phyloP scores from a whole-genome alignment of 2,329 filamentous ascomycete species.

The Pseudodiploospora longispora region DNA sequence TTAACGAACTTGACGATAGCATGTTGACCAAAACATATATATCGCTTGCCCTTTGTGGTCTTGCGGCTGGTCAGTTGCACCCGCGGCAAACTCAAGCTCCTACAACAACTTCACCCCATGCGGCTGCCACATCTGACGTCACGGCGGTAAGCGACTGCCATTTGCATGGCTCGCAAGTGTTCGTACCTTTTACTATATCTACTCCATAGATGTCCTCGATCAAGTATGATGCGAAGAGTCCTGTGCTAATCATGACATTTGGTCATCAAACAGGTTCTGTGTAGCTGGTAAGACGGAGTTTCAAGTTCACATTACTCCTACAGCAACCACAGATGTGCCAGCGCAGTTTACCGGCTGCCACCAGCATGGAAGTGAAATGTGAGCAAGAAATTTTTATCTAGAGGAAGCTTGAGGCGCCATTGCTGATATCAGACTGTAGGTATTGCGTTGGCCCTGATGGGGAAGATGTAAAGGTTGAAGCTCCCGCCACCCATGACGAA shows the following conservation, averaged over 20 bases:
- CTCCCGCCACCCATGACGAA: slow-evolving; percentile 22
- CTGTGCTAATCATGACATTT: neutral
- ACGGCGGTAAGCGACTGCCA: slow-evolving; percentile 35
- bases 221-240: neutral
- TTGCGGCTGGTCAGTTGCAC: slow-evolving; percentile 13
- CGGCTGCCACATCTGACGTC: slow-evolving; percentile 15
- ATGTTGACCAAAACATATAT: neutral
- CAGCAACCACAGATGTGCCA: slow-evolving; percentile 47
- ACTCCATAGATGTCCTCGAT: neutral
- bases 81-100: too few relatives aligned
- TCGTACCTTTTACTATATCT: slow-evolving; percentile 10
- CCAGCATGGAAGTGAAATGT: slow-evolving; percentile 50
- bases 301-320: slow-evolving; percentile 37
- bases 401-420: slow-evolving; percentile 39
- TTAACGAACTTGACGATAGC: neutral
- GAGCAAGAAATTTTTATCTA: slow-evolving; percentile 15
- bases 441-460: slow-evolving; percentile 55
- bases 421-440: slow-evolving; percentile 27
- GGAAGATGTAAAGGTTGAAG: slow-evolving; percentile 50
- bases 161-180: slow-evolving; percentile 33
- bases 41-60: neutral
- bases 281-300: slow-evolving; percentile 36
- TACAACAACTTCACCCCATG: slow-evolving; percentile 21
- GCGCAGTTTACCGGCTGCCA: slow-evolving; percentile 59
- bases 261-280: slow-evolving; percentile 29